These are phyloP conservation scores for Metschnikowia matae DNA, from an alignment of 805 yeast genomes.

Conservation along the genomic window DNA sequence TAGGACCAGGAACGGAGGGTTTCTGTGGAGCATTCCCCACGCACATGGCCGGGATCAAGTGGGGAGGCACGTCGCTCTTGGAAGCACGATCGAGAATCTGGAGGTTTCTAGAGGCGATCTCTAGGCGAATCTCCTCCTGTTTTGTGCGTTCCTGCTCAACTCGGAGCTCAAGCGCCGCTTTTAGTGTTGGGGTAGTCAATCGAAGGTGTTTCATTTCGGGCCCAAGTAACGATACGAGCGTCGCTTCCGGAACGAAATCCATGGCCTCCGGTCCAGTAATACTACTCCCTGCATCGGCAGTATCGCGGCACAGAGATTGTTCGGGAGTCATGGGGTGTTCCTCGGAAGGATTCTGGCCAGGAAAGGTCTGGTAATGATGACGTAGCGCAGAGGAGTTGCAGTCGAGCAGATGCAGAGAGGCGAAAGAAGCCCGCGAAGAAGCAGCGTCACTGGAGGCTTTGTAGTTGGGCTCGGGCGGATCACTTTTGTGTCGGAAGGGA, in stretches of 20 bases:
- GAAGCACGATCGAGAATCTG: constrained; percentile 61
- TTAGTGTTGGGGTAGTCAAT: constrained; percentile 52
- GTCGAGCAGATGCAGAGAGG: constrained; percentile 5
- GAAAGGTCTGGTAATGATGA: not conserved
- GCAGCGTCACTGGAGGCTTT: not conserved
- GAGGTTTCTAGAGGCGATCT: constrained; percentile 54
- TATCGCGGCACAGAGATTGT: not conserved
- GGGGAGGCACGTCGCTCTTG: constrained; percentile 58
- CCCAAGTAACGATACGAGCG: constrained; percentile 45
- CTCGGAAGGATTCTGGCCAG: not conserved
- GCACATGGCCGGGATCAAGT: constrained; percentile 59
- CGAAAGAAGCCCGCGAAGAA: not conserved
- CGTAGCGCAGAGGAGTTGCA: constrained; percentile 1
- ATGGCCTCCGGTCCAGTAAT: not conserved
- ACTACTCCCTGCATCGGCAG: not conserved
- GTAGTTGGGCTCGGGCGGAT: not conserved
- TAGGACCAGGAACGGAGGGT: not conserved
- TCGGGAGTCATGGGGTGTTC: constrained; percentile 3
- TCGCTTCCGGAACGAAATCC: constrained; percentile 13
- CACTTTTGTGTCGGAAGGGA: not conserved
- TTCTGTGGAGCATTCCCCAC: constrained; percentile 24
- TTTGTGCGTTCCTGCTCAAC: constrained; percentile 77
- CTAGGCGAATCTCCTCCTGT: constrained; percentile 71
- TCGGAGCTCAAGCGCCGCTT: constrained; percentile 54
- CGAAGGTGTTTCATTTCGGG: constrained; percentile 51